Evolutionary conservation across 176 grass and related monocot genomes (phyloP), one percentile per base, ranked within the genome.

Genomic region (Phyllostachys edulis): DNA sequence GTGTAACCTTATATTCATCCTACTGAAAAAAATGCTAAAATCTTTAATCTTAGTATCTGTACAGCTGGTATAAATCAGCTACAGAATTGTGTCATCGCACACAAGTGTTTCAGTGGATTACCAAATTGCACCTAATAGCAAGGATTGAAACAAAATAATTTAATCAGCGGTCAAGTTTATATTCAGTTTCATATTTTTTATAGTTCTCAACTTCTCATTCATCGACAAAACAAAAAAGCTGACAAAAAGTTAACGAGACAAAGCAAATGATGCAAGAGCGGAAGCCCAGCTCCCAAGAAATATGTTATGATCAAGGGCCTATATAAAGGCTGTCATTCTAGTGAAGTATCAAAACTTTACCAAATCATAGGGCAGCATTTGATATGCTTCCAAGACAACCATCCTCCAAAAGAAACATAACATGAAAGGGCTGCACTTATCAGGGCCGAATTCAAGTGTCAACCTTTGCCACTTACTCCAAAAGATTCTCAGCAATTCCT

Each of bases 331-430:
- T 69, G 39, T 11, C n/a, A 67, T 10, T 10, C 7, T 69, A 40
- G 49, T 4, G 34, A 20, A 63, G 80, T 16, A 62, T 49, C 27
- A 47, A 76, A 80, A 72, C 44, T 83, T 88, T 83, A 92, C 93
- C 90, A 77, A 86, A 90, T 70, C 75, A 61, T 88, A 83, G 40
- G 75, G 82, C 57, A 82, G 82, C 82, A 78, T 21, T 73, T 70
- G 85, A 23, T 77, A 90, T 56, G 79, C 82, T 92, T 89, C 82
- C 86, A 86, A 88, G 88, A 90, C 79, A 65, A 83, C 63, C 82
- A 86, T 86, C 51, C 85, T 86, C 59, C 80, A 92, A 90, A 84
- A 75, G 85, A 95, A 88, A 90, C 69, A 74, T 82, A 84, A 92
- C 86, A 85, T 76, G 49, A 77, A 77, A 94, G 71, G 63, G 73